Base-by-base conservation (phyloP, 768 basidiomycete species). In the Udeniomyces megalosporus region DNA sequence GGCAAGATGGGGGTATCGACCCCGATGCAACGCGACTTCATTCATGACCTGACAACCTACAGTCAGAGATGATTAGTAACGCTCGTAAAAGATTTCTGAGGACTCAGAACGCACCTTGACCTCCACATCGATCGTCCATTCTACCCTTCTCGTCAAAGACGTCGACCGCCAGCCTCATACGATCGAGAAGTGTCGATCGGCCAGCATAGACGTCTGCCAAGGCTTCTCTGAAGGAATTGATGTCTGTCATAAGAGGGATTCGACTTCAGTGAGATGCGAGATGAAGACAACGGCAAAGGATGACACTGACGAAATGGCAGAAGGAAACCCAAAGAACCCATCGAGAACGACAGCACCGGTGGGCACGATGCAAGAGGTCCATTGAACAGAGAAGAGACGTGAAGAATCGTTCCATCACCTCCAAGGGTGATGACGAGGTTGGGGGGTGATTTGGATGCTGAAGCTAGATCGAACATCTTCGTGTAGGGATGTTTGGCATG, bases 31-130 rank as follows among this genome's bases (percentile, higher is more conserved):
- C 3, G 88, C 84, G 62, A 96, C 82, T 73, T 96, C 92, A 70
- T 96, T 96, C 89, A 96, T 92, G 42, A 93, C 92, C 72, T 93
- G 91, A 85, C 87, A 91, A 66, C 84, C 90, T 85, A 64, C 12
- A n/a, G 38, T 42, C 38, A 42, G 10, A 42, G 10, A 42, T 42
- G 38, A 28, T 1, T 24, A 28, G 29, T 15, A 17, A 66, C n/a
- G n/a, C n/a, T n/a, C n/a, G n/a, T n/a, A n/a, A n/a, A n/a, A n/a
- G n/a, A n/a, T n/a, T n/a, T n/a, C n/a, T n/a, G 29, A 17, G 32
- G 59, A 38, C 57, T 61, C 51, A 61, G 32, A 28, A 42, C 48
- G 22, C 17, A 42, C 38, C 38, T 42, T 42, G 38, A 42, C 17
- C 38, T 42, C 38, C 38, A 42, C 38, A 42, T 17, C 38, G 38